phyloP scores from a whole-genome alignment of 1,284 basidiomycete species.

The Ustilago cynodontis region DNA sequence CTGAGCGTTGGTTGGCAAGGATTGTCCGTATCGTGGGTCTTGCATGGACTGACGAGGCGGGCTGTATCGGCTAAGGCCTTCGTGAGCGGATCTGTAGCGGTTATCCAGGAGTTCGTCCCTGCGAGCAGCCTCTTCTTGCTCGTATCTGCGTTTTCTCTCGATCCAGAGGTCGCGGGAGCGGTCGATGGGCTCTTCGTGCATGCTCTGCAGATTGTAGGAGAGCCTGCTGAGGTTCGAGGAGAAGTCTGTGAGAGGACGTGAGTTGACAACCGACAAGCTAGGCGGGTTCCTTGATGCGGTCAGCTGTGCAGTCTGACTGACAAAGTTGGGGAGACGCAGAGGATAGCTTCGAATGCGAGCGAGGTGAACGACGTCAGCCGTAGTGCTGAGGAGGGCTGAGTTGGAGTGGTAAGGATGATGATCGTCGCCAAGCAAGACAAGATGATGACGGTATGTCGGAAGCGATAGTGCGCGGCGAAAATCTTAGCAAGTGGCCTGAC shows the following conservation, averaged over 20 bases:
- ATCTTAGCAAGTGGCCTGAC: background rate
- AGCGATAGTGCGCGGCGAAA: background rate
- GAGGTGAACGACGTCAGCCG: background rate
- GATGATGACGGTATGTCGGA: background rate
- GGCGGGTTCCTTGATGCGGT: background rate
- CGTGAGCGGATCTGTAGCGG: constrained; percentile 35
- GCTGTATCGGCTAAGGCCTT: constrained; percentile 28
- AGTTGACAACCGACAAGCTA: background rate
- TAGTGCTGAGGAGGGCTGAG: background rate
- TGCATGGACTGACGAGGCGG: constrained; percentile 27
- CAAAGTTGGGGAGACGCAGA: too few species aligned
- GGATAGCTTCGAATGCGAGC: too few species aligned
- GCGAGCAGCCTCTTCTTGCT: constrained; percentile 42
- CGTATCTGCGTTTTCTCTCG: constrained; percentile 51
- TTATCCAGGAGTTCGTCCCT: constrained; percentile 43
- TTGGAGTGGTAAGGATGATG: background rate
- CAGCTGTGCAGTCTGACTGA: background rate
- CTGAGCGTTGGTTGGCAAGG: constrained; percentile 10
- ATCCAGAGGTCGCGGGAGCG: constrained; percentile 55
- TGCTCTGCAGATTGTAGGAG: constrained; percentile 34
- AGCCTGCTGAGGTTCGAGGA: constrained; percentile 2
- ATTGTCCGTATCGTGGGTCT: constrained; percentile 34
- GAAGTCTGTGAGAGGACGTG: constrained; percentile 9
- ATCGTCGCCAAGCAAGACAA: background rate
- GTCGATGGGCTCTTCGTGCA: constrained; percentile 57